Base-by-base conservation (phyloP, 768 basidiomycete species). In the Boletus rubroflammeus region DNA sequence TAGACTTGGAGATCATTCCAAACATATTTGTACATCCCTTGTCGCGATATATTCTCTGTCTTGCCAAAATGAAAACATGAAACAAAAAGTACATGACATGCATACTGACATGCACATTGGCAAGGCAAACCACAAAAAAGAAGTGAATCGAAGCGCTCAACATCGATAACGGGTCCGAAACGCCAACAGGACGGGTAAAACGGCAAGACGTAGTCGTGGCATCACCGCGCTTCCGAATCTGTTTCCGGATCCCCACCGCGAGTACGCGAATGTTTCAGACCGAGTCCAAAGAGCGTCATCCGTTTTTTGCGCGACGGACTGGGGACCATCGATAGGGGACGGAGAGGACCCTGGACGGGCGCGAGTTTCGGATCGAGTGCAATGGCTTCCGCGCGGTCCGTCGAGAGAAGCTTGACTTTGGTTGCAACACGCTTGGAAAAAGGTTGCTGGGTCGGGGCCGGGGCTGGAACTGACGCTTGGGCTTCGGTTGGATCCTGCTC, bases 341-440 rank as follows among this genome's bases (percentile, higher is more conserved):
- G 67, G 17, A 69, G 63, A 17, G 70, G 68, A 10, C 54, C 70
- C 15, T 68, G 68, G 15, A 71, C 68, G 28, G 68, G 68, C 3
- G 68, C 66, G 32, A 69, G 68, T 54, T 72, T 69, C 14, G 68
- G 70, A 35, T 69, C 66, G n/a, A 57, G 51, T 4, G 54, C 38
- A n/a, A 69, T 69, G 19, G 65, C 63, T 43, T 66, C 64, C 3
- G 43, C 58, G 2, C 66, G 60, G 44, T 69, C 68, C 31, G 34
- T 47, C n/a, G 69, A 60, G 25, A 69, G 58, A 21, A 51, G 34
- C 34, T 55, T 62, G 55, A 57, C 59, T 29, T 59, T 60, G 49
- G 57, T 45, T 15, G 43, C 56, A 35, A 60, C 26, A 2, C 57
- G 60, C 28, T 57, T 50, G 7, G 57, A 44, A 44, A 61, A 42